Base-by-base conservation (phyloP, 768 basidiomycete species). In the Lactarius psammicola region DNA sequence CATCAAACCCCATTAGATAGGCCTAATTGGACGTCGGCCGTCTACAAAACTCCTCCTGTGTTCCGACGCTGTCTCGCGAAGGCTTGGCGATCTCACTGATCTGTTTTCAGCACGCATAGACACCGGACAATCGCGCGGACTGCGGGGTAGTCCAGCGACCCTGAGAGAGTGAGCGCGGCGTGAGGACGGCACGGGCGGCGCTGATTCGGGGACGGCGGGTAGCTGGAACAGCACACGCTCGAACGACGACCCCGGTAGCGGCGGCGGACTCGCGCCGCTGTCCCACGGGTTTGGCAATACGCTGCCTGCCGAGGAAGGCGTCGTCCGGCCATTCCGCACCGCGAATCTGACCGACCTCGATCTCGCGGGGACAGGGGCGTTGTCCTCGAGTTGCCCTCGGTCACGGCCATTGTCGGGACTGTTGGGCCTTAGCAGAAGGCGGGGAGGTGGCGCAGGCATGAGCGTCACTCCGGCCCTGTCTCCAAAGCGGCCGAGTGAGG, bases 281-380 rank as follows among this genome's bases (percentile, higher is more conserved):
- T 59, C 65, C 65, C 61, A 63, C 31, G 65, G 61, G 31, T 66
- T 66, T 20, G 61, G 56, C 3, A 66, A 33, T 4, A 38, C 2
- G 28, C 56, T 66, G 5, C 15, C 46, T 7, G 23, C 23, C 11
- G 49, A 7, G 1, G 23, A 6, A 23, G 23, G 23, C 26, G 23
- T 51, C 20, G 28, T 20, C 31, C 56, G 31, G 17, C 34, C 28
- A 18, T 9, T 13, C 20, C 36, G 26, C 6, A 1, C 38, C 23
- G 4, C 20, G 13, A 6, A 20, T 33, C n/a, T 34, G 51, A 55
- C 38, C 0, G 61, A 23, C 40, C 26, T 54, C 40, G 33, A 31
- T 28, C 38, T 63, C 26, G 31, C 9, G 5, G 30, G 3, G 1
- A 13, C 4, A n/a, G 20, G 4, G 20, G 53, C 28, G 6, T 20